Conservation (phyloP, 148 eudicot species). For the Rhododendron ferrugineum region DNA sequence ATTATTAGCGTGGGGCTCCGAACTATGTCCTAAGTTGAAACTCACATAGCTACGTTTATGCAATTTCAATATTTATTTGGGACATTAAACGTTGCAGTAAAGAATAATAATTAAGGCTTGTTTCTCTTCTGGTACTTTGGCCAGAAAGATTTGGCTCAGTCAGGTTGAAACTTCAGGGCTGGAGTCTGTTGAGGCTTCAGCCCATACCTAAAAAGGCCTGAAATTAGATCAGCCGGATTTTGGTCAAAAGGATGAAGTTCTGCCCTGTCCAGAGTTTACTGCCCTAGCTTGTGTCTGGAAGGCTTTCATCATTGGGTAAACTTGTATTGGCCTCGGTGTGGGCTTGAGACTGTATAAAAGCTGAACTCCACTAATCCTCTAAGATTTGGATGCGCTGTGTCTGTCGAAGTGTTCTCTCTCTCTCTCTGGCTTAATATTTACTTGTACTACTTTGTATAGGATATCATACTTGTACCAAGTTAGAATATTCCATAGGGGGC, state of each 20-base stretch:
- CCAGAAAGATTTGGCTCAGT: not conserved
- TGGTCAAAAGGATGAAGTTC: not conserved
- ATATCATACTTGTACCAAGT: not conserved
- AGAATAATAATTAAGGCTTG: not conserved
- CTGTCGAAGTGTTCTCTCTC: not conserved
- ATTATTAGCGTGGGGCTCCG: too few species aligned
- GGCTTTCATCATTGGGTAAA: not conserved
- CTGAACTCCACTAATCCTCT: not conserved
- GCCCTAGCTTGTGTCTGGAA: not conserved
- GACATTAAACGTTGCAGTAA: not conserved
- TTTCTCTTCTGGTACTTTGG: not conserved
- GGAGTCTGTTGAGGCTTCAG: not conserved
- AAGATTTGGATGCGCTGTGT: not conserved
- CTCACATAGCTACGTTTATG: not conserved
- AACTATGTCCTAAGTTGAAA: not conserved
- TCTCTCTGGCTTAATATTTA: not conserved
- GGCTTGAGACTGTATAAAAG: not conserved
- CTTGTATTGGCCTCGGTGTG: not conserved
- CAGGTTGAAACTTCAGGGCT: not conserved
- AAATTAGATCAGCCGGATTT: not conserved
- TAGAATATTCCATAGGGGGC: not conserved
- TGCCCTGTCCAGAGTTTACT: not conserved
- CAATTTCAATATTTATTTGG: not conserved
- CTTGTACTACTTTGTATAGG: not conserved
- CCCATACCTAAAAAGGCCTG: not conserved